Conservation (phyloP, 2,329 filamentous ascomycete species). For the Aspergillus neotritici region DNA sequence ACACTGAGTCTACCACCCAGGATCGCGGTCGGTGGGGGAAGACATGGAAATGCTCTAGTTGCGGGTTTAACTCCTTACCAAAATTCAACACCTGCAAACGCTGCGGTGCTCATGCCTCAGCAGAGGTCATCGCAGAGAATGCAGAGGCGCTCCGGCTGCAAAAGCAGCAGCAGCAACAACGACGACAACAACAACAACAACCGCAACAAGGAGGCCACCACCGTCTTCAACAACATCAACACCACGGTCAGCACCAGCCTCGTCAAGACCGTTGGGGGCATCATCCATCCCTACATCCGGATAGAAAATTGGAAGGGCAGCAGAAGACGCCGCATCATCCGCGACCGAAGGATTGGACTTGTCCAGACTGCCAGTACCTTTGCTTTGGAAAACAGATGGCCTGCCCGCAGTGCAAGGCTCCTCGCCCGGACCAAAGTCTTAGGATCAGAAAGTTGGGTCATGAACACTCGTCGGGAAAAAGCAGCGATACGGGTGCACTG, state of each 20-base stretch:
- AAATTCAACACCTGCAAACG: too few species aligned
- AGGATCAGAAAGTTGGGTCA: constrained; percentile 20
- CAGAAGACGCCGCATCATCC: background rate
- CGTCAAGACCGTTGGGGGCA: background rate
- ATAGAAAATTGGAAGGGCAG: constrained; percentile 8
- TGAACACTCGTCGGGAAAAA: constrained; percentile 14
- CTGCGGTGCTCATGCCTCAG: too few species aligned
- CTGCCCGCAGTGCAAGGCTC: constrained; percentile 27
- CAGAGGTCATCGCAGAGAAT: too few species aligned
- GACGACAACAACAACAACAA: background rate
- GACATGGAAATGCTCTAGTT: too few species aligned
- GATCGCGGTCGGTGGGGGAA: too few species aligned
- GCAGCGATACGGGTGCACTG: background rate
- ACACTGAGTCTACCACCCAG: too few species aligned
- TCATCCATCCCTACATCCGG: constrained; percentile 8
- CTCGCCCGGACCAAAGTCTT: constrained; percentile 16
- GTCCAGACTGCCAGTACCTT: constrained; percentile 19
- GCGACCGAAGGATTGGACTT: constrained; percentile 22
- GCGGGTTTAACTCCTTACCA: too few species aligned
- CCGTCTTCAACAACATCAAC: constrained; percentile 1
- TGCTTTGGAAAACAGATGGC: constrained; percentile 16
- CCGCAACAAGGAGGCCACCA: background rate
- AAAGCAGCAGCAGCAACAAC: background rate
- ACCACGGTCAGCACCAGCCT: background rate
- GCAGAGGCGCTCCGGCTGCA: constrained; percentile 5